Evolutionary conservation across 2,329 filamentous ascomycete species (phyloP).

Genomic region (Periconia macrospinosa): DNA sequence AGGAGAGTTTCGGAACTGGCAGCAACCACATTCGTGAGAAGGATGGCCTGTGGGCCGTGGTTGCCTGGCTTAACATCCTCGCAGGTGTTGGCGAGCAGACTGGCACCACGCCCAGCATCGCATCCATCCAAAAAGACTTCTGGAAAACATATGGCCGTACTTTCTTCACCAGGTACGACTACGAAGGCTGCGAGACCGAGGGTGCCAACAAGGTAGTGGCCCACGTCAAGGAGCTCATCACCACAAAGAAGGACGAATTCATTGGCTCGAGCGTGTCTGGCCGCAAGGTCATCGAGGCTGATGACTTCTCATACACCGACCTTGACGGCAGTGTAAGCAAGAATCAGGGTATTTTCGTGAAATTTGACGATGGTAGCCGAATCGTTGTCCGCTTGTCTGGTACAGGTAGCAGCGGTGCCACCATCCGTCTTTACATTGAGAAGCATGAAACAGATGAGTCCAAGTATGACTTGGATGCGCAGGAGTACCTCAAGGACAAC

Average conservation of each 20-base stretch:
- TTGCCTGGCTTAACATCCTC: conserved; percentile 98
- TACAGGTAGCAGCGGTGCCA: conserved; percentile 92
- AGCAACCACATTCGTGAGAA: conserved; percentile 99
- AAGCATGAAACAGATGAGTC: conserved; percentile 83
- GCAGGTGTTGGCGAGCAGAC: conserved; percentile 86
- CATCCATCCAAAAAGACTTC: conserved; percentile 95
- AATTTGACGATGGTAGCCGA: conserved; percentile 91
- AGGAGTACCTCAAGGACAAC: conserved; percentile 91
- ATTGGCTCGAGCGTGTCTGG: conserved; percentile 80
- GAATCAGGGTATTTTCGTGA: conserved; percentile 93
- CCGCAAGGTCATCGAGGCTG: conserved; percentile 83
- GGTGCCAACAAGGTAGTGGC: conserved; percentile 88
- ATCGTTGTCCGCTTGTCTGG: conserved; percentile 94
- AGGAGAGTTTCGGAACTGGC: conserved; percentile 97
- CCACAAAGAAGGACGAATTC: conserved; percentile 69
- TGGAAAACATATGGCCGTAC: conserved; percentile 95
- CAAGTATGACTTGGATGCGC: conserved; percentile 79
- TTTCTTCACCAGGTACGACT: conserved; percentile 99
- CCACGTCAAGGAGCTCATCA: conserved; percentile 77
- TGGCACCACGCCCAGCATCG: conserved; percentile 83
- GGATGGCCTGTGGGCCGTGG: conserved; percentile 95
- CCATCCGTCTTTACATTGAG: conserved; percentile 96
- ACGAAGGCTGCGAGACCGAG: conserved; percentile 90
- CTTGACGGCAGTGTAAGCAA: conserved; percentile 95
- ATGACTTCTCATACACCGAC: conserved; percentile 98